Base-by-base conservation (phyloP, 768 basidiomycete species). In the Cystoderma amianthinum region DNA sequence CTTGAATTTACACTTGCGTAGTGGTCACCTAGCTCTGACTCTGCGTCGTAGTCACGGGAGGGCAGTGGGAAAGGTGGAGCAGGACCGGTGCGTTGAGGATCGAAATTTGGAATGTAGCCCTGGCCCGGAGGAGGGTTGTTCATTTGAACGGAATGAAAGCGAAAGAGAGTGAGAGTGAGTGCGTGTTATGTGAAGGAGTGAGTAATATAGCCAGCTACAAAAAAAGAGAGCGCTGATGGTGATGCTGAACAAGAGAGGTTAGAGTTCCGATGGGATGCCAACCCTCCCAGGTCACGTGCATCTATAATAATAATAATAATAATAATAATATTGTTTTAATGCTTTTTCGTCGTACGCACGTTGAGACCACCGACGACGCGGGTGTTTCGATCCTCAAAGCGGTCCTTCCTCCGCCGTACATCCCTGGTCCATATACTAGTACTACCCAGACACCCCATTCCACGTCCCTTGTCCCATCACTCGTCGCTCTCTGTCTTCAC, bases 1-100 rank as follows among this genome's bases (percentile, higher is more conserved):
- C 76, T 76, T n/a, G 69, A 68, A 48, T 69, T 75, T 41, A 64
- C 61, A 38, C 64, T 65, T 45, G 52, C 58, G 57, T 78, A 80
- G 44, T 72, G 76, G 53, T 80, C 78, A 32, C 67, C 60, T 39
- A 62, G 52, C 47, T 77, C 75, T 3, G 71, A 72, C 50, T 79
- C 75, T 47, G 55, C 55, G 41, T 73, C 70, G 49, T 69, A 68
- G 48, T 67, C 67, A 45, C 60, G 60, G 38, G 59, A 52, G 46
- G 65, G 56, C 55, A 63, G 59, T 47, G 54, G 55, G 41, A 54
- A 52, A 19, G 55, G 51, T 39, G 55, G 42, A 15, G 44, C 41
- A 50, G 50, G 52, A 49, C 48, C 48, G 48, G 55, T 44, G 46
- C 47, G 35, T 30, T 48, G 45, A 50, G 48, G 52, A 45, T 50